Percentiles rank a stretch among this genome's conserved stretches.
These are phyloP conservation scores for Hypomontagnella submonticulosa DNA, from an alignment of 495 filamentous ascomycete species.

Conservation along the genomic window DNA sequence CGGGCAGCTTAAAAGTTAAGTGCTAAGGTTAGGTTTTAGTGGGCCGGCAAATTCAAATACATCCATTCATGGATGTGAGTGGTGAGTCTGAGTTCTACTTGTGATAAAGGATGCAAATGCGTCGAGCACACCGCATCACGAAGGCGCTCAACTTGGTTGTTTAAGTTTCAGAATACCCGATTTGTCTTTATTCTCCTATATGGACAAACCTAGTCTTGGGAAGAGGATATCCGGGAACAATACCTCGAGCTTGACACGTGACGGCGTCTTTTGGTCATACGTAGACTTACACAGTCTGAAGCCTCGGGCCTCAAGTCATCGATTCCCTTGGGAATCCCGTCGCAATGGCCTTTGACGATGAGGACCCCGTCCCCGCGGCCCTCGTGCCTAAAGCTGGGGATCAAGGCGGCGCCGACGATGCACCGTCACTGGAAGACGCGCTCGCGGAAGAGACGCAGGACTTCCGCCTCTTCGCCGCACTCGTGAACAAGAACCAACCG, in stretches of 20 bases:
- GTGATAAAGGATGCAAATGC: too few species aligned
- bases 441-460: slow-evolving; percentile 88
- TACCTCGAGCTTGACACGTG: slow-evolving; percentile 12
- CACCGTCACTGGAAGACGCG: slow-evolving; percentile 51
- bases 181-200: too few species aligned
- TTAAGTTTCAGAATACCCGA: too few species aligned
- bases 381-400: slow-evolving; percentile 13
- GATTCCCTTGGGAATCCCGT: background rate
- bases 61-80: too few species aligned
- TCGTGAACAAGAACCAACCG: slow-evolving; percentile 59
- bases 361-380: slow-evolving; percentile 49
- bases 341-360: slow-evolving; percentile 59
- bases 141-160: too few species aligned
- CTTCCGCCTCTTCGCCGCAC: slow-evolving; percentile 76
- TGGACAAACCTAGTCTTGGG: background rate
- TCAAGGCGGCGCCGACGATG: slow-evolving; percentile 32
- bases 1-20: too few species aligned
- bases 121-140: too few species aligned
- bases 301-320: background rate
- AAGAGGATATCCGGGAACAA: background rate
- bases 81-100: too few species aligned
- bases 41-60: background rate
- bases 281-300: background rate
- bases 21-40: background rate
- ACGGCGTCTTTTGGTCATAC: slow-evolving; percentile 1